phyloP scores from a whole-genome alignment of 192 early-diverging fungal genomes.

The Gryganskiella cystojenkinii region DNA sequence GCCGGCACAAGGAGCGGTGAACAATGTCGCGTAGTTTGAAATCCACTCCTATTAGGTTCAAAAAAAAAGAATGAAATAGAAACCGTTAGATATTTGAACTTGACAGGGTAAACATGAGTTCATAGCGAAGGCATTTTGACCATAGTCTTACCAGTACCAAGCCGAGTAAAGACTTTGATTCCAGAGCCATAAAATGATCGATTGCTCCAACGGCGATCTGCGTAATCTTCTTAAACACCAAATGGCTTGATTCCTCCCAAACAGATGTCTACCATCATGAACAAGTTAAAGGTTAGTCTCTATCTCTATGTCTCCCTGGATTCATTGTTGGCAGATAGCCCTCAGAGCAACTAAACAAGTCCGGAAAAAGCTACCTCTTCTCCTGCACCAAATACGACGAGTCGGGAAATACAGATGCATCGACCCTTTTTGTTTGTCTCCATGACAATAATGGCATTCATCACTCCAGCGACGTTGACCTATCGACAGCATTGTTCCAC shows the following conservation, averaged over 20 bases:
- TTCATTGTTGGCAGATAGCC: not conserved
- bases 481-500: too few relatives aligned
- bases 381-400: slow-evolving; percentile 39
- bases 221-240: slow-evolving; percentile 56
- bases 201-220: slow-evolving; percentile 49
- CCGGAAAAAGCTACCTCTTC: slow-evolving; percentile 27
- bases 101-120: not conserved
- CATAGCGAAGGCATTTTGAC: not conserved
- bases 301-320: not conserved
- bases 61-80: not conserved
- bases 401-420: slow-evolving; percentile 29
- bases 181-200: slow-evolving; percentile 37
- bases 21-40: slow-evolving; percentile 44
- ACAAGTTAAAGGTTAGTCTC: not conserved
- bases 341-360: not conserved
- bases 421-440: slow-evolving; percentile 30
- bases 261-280: slow-evolving; percentile 6
- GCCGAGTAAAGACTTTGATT: slow-evolving; percentile 36
- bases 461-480: slow-evolving; percentile 24
- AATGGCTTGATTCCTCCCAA: slow-evolving; percentile 53
- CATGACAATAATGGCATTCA: slow-evolving; percentile 37
- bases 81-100: not conserved
- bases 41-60: slow-evolving; percentile 49
- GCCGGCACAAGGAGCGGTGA: slow-evolving; percentile 49
- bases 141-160: slow-evolving; percentile 37